Conservation (phyloP, 2,329 filamentous ascomycete genomes). For the Nakataea oryzae region DNA sequence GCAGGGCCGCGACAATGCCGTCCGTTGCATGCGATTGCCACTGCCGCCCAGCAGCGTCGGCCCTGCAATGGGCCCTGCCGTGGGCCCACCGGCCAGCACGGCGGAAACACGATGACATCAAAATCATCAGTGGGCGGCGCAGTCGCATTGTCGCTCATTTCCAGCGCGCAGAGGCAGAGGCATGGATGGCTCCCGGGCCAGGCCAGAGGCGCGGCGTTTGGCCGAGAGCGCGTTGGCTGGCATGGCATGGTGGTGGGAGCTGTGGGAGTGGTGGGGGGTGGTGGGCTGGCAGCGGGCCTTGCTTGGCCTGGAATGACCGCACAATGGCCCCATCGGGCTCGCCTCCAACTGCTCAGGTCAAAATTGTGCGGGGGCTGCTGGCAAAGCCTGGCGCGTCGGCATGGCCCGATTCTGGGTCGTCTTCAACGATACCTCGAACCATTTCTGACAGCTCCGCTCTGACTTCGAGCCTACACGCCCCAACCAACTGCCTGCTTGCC, state of each 20-base stretch:
- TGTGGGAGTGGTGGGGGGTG: too few species aligned
- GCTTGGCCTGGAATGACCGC: background rate
- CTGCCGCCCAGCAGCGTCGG: background rate
- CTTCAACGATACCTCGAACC: conserved; percentile 17
- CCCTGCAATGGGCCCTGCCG: background rate
- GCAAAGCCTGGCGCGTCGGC: conserved; percentile 8
- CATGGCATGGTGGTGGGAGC: too few species aligned
- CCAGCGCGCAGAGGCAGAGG: background rate
- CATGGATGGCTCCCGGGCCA: background rate
- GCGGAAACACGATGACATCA: background rate
- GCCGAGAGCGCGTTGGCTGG: background rate
- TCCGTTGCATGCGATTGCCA: background rate
- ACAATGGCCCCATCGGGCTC: background rate
- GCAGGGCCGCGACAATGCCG: background rate
- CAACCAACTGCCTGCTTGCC: background rate
- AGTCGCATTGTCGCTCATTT: background rate
- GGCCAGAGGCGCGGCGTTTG: background rate
- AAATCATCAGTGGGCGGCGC: background rate
- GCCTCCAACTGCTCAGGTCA: background rate
- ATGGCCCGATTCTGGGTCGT: conserved; percentile 19
- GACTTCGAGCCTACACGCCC: background rate
- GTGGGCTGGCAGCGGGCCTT: background rate
- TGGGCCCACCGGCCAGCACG: background rate
- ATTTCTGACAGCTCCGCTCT: conserved; percentile 17
- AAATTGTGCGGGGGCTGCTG: background rate